These are phyloP conservation scores for Rosa hybrid DNA, from an alignment of 331 rosid genomes.

Conservation along the genomic window DNA sequence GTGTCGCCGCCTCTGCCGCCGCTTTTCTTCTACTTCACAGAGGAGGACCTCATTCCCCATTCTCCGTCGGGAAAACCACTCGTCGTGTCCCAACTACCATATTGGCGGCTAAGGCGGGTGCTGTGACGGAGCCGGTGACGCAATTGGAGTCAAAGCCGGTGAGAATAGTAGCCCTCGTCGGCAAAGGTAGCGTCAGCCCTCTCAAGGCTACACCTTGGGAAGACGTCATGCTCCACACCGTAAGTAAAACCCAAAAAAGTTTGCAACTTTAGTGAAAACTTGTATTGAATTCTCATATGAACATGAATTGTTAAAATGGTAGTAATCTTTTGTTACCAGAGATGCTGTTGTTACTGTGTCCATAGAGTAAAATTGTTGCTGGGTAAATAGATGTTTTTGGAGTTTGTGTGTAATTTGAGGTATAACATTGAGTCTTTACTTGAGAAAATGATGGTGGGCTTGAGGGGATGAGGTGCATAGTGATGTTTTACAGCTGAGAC, in stretches of 20 bases:
- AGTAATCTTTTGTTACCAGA: neutral
- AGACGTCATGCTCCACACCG: slow-evolving; percentile 90
- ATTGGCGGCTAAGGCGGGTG: slow-evolving; percentile 27
- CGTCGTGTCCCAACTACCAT: slow-evolving; percentile 21
- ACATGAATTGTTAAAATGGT: neutral
- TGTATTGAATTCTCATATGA: neutral
- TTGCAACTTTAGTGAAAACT: neutral
- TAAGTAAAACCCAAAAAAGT: slow-evolving; percentile 28
- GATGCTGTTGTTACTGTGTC: neutral
- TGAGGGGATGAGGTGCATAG: neutral
- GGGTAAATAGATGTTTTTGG: neutral
- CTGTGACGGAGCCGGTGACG: slow-evolving; percentile 12
- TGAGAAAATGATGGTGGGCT: neutral
- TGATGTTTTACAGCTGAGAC: neutral
- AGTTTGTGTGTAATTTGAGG: neutral
- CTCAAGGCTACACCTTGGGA: slow-evolving; percentile 73
- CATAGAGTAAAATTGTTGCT: neutral
- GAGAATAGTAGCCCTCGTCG: slow-evolving; percentile 68
- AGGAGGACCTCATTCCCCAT: slow-evolving; percentile 12
- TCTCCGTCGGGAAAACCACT: slow-evolving; percentile 10
- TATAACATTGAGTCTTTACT: neutral
- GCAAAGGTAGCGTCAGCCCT: slow-evolving; percentile 76
- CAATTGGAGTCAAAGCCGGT: slow-evolving; percentile 43
- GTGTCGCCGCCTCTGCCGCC: slow-evolving; percentile 7
- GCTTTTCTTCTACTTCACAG: slow-evolving; percentile 14